Evolutionary conservation across 2,329 filamentous ascomycete species (phyloP).

Genomic region (Bipolaris zeicola): DNA sequence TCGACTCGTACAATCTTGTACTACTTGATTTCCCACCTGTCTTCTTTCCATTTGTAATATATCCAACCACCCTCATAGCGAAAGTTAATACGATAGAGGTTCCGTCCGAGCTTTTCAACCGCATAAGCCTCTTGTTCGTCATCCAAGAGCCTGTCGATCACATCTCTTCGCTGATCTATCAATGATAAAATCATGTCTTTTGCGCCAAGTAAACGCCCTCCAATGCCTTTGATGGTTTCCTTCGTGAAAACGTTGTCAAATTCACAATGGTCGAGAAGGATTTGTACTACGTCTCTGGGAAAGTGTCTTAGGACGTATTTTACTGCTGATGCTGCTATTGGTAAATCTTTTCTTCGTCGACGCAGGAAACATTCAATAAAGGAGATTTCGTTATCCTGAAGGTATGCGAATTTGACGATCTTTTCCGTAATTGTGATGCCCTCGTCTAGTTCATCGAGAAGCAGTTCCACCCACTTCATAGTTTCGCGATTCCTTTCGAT

Average conservation of each 20-base stretch:
- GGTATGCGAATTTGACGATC: too few species aligned
- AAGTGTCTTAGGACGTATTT: background rate
- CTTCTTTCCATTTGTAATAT: too few species aligned
- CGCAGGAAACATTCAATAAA: background rate
- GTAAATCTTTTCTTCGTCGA: background rate
- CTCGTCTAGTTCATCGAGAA: background rate
- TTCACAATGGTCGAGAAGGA: background rate
- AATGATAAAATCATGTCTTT: background rate
- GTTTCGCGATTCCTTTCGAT: too few species aligned
- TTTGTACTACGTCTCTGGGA: too few species aligned
- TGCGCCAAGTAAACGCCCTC: background rate
- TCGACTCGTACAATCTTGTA: too few species aligned
- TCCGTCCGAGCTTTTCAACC: too few species aligned
- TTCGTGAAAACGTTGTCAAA: background rate
- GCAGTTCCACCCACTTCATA: background rate
- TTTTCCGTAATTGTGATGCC: background rate
- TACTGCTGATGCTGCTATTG: background rate
- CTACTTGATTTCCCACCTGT: too few species aligned
- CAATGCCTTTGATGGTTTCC: background rate
- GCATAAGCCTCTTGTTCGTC: too few species aligned
- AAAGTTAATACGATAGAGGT: too few species aligned
- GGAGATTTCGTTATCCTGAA: too few species aligned
- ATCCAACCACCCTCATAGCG: too few species aligned
- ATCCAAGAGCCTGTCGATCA: background rate
- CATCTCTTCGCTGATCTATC: background rate